Percentiles rank a stretch among this genome's conserved stretches.
Evolutionary conservation across 805 yeast species (phyloP).

Genomic region (Myxozyma monticola): DNA sequence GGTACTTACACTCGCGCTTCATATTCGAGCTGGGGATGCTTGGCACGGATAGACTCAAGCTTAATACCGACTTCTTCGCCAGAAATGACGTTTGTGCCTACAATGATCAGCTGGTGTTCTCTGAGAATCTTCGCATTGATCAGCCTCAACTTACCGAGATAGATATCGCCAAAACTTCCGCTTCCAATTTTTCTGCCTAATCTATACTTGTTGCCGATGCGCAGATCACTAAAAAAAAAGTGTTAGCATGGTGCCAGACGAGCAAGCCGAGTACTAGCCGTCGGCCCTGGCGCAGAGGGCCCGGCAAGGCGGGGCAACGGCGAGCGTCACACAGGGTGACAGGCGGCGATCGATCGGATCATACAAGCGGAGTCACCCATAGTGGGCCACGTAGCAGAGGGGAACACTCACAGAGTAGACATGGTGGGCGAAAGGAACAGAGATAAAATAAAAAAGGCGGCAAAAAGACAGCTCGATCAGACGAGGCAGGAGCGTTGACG

Average conservation of each 20-base stretch:
- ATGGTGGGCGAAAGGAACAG: neutral
- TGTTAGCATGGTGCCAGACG: constrained; percentile 4
- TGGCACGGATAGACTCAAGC: constrained; percentile 82
- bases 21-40: constrained; percentile 95
- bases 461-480: neutral
- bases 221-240: constrained; percentile 50
- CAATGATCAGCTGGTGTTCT: neutral
- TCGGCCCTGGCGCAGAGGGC: too few relatives aligned
- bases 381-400: too few relatives aligned
- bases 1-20: constrained; percentile 74
- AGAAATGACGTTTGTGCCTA: constrained; percentile 83
- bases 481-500: neutral
- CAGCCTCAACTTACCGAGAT: constrained; percentile 49
- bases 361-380: too few relatives aligned
- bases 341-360: neutral
- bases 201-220: constrained; percentile 92
- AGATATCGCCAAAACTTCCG: constrained; percentile 97
- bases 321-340: neutral
- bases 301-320: neutral
- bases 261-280: neutral
- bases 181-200: constrained; percentile 95
- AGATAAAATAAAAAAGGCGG: neutral
- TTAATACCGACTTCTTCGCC: constrained; percentile 99
- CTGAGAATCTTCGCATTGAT: neutral
- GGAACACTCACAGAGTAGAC: constrained; percentile 4